These are phyloP conservation scores for Suillus lakei DNA, from an alignment of 768 basidiomycete genomes.

Conservation along the genomic window DNA sequence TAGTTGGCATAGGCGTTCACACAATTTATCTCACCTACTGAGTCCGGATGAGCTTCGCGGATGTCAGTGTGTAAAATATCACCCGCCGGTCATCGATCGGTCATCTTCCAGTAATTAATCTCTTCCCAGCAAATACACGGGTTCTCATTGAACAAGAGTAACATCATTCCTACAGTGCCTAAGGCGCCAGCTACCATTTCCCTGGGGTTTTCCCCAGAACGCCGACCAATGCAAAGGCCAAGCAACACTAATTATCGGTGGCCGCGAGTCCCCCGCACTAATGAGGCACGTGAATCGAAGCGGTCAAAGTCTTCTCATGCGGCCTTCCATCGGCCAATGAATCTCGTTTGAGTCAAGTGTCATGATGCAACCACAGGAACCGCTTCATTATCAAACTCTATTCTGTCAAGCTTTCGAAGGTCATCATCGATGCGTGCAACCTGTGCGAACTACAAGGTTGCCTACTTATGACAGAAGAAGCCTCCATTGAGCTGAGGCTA, in stretches of 20 bases:
- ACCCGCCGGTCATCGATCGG: neutral
- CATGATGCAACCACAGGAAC: slow-evolving; percentile 6
- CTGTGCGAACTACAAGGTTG: slow-evolving; percentile 3
- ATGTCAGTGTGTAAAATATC: neutral
- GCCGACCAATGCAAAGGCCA: neutral
- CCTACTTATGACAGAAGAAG: neutral
- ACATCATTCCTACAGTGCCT: neutral
- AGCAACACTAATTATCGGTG: neutral
- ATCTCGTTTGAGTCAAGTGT: neutral
- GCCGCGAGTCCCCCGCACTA: neutral
- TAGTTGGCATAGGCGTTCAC: neutral
- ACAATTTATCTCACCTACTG: neutral
- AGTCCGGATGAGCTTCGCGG: neutral
- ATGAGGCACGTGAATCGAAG: slow-evolving; percentile 1
- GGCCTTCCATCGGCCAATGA: slow-evolving; percentile 1
- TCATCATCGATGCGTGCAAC: neutral
- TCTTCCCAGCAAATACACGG: neutral
- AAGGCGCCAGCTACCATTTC: neutral
- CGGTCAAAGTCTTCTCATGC: neutral
- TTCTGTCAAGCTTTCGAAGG: slow-evolving; percentile 6
- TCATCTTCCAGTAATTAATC: neutral
- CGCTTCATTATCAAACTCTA: slow-evolving; percentile 2
- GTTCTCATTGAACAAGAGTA: neutral
- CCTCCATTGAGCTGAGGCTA: neutral
- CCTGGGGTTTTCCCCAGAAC: neutral